phyloP scores from a whole-genome alignment of 371 early-diverging fungal species.

The Mortierella sp. region DNA sequence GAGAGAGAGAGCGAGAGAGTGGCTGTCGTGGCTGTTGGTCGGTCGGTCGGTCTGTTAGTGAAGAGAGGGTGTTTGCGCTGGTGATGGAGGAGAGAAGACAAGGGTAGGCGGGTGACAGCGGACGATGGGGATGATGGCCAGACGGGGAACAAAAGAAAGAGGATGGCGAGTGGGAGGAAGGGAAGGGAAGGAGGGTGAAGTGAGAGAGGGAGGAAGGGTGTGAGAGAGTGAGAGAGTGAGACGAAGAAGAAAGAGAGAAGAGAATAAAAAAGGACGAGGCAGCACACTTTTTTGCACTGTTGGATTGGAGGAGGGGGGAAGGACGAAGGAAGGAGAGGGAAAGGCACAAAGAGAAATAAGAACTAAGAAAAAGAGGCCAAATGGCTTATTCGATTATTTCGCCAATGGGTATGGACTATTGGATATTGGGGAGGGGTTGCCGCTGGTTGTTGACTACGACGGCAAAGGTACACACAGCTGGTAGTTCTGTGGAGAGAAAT shows the following conservation, averaged over 20 bases:
- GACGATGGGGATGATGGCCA: not conserved
- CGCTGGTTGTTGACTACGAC: no score
- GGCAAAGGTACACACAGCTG: no score
- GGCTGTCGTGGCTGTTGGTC: not conserved
- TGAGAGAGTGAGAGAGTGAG: conserved; percentile 1
- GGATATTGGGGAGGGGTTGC: no score
- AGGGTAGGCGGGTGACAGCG: not conserved
- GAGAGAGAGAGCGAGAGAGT: no score
- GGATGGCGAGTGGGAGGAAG: not conserved
- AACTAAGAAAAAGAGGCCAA: conserved; percentile 10
- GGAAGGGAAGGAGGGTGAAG: not conserved
- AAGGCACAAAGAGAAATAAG: not conserved
- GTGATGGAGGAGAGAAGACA: not conserved
- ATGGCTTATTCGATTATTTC: not conserved
- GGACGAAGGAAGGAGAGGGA: not conserved
- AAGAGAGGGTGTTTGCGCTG: not conserved
- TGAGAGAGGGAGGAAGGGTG: not conserved
- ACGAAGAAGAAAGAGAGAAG: not conserved
- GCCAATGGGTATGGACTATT: no score
- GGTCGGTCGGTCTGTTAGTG: not conserved
- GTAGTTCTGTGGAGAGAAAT: not conserved
- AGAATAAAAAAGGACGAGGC: not conserved
- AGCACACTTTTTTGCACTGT: not conserved
- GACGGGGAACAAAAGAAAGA: not conserved
- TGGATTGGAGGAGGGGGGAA: not conserved